These are phyloP conservation scores for Lentithecium fluviatile DNA, from an alignment of 495 filamentous ascomycete species.

Conservation along the genomic window DNA sequence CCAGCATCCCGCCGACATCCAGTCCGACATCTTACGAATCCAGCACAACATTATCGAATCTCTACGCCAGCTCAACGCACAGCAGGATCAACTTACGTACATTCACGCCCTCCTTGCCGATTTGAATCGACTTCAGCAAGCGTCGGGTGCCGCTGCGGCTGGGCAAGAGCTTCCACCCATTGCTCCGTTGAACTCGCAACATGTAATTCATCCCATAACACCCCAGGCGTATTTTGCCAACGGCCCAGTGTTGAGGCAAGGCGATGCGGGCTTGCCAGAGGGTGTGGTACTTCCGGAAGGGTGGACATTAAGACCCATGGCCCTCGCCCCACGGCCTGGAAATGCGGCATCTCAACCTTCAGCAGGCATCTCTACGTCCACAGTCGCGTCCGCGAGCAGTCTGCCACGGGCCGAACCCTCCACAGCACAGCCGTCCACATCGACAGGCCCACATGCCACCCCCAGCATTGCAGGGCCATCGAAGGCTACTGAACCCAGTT, in stretches of 20 bases:
- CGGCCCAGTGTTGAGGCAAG: slow-evolving; percentile 55
- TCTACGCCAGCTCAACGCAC: slow-evolving; percentile 29
- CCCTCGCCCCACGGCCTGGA: slow-evolving; percentile 1
- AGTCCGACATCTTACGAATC: slow-evolving; percentile 32
- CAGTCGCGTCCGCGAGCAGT: not conserved
- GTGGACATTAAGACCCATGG: slow-evolving; percentile 59
- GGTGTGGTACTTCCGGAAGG: slow-evolving; percentile 72
- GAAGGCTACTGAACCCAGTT: slow-evolving; percentile 21
- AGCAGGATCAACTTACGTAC: slow-evolving; percentile 32
- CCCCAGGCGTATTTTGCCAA: slow-evolving; percentile 41
- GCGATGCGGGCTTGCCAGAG: slow-evolving; percentile 67
- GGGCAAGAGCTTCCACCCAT: slow-evolving; percentile 25
- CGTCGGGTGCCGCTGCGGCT: slow-evolving; percentile 16
- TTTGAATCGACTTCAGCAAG: slow-evolving; percentile 30
- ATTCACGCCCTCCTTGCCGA: slow-evolving; percentile 29
- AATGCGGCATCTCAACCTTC: slow-evolving; percentile 1
- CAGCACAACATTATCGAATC: slow-evolving; percentile 37
- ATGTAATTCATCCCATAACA: slow-evolving; percentile 10
- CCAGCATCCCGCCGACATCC: slow-evolving; percentile 28
- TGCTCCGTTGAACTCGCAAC: slow-evolving; percentile 26
- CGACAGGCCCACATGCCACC: slow-evolving; percentile 1
- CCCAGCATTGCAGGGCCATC: slow-evolving; percentile 7
- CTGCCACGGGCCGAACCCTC: not conserved
- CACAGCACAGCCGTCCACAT: not conserved
- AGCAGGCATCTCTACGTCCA: not conserved